phyloP scores from a whole-genome alignment of 176 grass and related monocot species.

The Themeda triandra region DNA sequence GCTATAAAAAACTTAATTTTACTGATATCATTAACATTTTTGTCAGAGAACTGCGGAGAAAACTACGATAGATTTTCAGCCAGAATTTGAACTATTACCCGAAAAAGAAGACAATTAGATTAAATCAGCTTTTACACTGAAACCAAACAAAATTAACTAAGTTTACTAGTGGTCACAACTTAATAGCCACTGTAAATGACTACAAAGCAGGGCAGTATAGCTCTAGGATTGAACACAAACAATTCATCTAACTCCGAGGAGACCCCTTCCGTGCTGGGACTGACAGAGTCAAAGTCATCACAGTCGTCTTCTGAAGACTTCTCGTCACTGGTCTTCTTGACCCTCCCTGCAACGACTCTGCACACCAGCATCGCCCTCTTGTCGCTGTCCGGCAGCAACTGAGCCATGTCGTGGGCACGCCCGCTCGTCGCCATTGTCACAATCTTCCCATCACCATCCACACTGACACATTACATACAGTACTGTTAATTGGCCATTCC shows the following conservation, averaged over 20 bases:
- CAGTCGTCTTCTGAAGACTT: slow-evolving; percentile 21
- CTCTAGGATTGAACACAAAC: slow-evolving; percentile 61
- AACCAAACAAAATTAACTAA: not conserved
- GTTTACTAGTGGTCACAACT: not conserved
- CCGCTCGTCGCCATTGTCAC: too few species aligned
- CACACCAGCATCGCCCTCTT: slow-evolving; percentile 32
- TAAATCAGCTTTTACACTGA: not conserved
- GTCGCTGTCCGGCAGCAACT: too few species aligned
- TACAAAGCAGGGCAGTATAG: slow-evolving; percentile 85
- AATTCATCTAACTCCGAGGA: slow-evolving; percentile 72
- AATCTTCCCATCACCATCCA: too few species aligned
- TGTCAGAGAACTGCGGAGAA: not conserved
- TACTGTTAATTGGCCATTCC: too few species aligned
- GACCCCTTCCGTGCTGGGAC: slow-evolving; percentile 16
- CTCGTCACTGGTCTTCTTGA: slow-evolving; percentile 47
- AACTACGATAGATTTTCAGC: not conserved
- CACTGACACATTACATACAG: too few species aligned
- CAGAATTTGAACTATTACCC: not conserved
- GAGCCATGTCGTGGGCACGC: too few species aligned
- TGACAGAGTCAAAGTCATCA: slow-evolving; percentile 39
- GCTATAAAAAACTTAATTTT: too few species aligned
- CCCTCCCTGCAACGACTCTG: slow-evolving; percentile 86
- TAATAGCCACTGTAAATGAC: slow-evolving; percentile 72
- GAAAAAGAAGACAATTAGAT: not conserved
- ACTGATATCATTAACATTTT: not conserved